Evolutionary conservation across 148 eudicot genomes (phyloP).

Genomic region (Spergularia marina): DNA sequence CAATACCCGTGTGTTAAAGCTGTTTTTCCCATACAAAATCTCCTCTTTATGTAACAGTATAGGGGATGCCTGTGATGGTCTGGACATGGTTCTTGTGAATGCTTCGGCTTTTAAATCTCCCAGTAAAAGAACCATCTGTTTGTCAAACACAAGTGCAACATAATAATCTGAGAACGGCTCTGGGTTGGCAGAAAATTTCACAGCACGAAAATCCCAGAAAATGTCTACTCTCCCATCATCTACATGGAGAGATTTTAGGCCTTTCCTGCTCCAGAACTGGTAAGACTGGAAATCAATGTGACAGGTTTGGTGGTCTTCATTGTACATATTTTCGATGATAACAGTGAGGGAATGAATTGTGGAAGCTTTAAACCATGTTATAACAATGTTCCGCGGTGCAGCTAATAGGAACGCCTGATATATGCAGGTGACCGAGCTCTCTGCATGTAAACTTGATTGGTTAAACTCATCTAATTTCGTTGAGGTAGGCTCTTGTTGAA

Average conservation of each 20-base stretch:
- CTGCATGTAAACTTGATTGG: slow-evolving; percentile 7
- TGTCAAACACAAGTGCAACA: slow-evolving; percentile 26
- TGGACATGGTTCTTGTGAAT: slow-evolving; percentile 24
- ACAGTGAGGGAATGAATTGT: slow-evolving; percentile 21
- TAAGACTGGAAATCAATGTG: slow-evolving; percentile 26
- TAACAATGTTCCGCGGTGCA: slow-evolving; percentile 15
- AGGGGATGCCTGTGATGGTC: slow-evolving; percentile 14
- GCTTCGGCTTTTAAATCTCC: slow-evolving; percentile 27
- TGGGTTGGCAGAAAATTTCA: slow-evolving; percentile 28
- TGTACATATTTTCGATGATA: slow-evolving; percentile 19
- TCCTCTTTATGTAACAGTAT: slow-evolving; percentile 31
- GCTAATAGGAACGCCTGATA: slow-evolving; percentile 20
- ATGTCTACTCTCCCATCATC: slow-evolving; percentile 29
- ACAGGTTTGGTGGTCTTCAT: slow-evolving; percentile 30
- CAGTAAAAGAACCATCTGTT: slow-evolving; percentile 21
- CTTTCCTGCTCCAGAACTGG: slow-evolving; percentile 36
- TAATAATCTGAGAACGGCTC: slow-evolving; percentile 29
- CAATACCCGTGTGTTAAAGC: slow-evolving; percentile 20
- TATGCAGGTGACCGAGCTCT: slow-evolving; percentile 31
- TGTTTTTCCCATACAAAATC: slow-evolving; percentile 25
- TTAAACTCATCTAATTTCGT: slow-evolving; percentile 12
- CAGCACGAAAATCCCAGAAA: slow-evolving; percentile 29
- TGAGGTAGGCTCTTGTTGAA: background rate
- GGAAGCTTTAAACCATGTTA: slow-evolving; percentile 27
- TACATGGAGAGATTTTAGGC: slow-evolving; percentile 27